These are phyloP conservation scores for Brassica balearica DNA, from an alignment of 441 rosid species.

Conservation along the genomic window DNA sequence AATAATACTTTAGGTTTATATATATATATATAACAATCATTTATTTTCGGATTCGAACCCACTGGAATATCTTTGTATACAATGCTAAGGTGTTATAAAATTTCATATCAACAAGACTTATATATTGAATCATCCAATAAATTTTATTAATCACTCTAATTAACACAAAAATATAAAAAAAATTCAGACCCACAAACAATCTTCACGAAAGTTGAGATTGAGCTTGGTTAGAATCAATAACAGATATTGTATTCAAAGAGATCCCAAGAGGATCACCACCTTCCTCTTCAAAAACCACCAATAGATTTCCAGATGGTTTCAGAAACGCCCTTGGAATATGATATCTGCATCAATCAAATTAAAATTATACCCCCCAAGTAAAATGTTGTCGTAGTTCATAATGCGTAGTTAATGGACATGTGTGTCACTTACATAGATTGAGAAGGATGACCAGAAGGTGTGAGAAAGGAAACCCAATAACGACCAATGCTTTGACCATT, in stretches of 20 bases:
- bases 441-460: slow-evolving; percentile 59
- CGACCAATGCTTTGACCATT: slow-evolving; percentile 77
- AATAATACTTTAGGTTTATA: too few species aligned
- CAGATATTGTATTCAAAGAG: slow-evolving; percentile 59
- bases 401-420: neutral
- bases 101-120: neutral
- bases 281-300: slow-evolving; percentile 70
- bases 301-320: slow-evolving; percentile 50
- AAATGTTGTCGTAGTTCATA: neutral
- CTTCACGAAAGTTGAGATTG: slow-evolving; percentile 19
- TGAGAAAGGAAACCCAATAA: slow-evolving; percentile 69
- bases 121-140: neutral
- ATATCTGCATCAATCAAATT: slow-evolving; percentile 48
- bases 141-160: neutral
- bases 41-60: too few species aligned
- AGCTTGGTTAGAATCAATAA: slow-evolving; percentile 25
- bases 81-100: neutral
- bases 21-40: too few species aligned
- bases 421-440: slow-evolving; percentile 56
- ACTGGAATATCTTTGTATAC: too few species aligned
- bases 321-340: slow-evolving; percentile 73
- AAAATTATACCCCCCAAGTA: too few species aligned
- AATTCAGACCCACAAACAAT: neutral
- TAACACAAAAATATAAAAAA: neutral
- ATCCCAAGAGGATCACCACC: slow-evolving; percentile 70